Evolutionary conservation across 345 rosid species (phyloP).

Genomic region (Sonneratia alba): DNA sequence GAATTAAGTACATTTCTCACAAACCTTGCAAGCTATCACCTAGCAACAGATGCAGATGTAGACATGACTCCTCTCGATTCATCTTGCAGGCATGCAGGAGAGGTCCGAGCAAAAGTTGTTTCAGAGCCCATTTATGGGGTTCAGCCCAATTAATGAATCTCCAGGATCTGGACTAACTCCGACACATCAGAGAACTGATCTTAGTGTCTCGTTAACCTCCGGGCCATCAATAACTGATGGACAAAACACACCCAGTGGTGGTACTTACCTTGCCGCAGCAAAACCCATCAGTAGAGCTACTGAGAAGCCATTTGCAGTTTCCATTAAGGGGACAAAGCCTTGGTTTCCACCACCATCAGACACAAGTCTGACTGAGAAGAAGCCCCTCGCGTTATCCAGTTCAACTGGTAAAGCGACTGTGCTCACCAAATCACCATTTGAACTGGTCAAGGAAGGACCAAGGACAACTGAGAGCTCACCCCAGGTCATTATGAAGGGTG

Average conservation of each 20-base stretch:
- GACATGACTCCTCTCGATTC: constrained; percentile 10
- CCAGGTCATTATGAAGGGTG: too few species aligned
- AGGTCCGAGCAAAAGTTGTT: constrained; percentile 25
- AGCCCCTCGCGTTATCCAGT: too few species aligned
- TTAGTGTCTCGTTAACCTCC: constrained; percentile 24
- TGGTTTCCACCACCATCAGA: too few species aligned
- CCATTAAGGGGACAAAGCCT: too few species aligned
- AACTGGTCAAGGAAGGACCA: too few species aligned
- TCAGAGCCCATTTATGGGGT: constrained; percentile 28
- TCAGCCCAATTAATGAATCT: constrained; percentile 27
- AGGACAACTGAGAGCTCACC: too few species aligned
- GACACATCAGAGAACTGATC: constrained; percentile 23
- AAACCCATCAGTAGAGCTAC: constrained; percentile 16
- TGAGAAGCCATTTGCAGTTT: constrained; percentile 24
- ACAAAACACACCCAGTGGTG: constrained; percentile 20
- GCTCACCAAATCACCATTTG: too few species aligned
- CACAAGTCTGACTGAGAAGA: too few species aligned
- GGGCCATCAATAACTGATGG: constrained; percentile 15
- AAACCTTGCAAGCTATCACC: background rate
- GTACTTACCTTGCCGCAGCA: constrained; percentile 20
- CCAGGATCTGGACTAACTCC: constrained; percentile 19
- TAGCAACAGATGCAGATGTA: constrained; percentile 15
- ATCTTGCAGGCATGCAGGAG: constrained; percentile 32
- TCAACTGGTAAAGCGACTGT: too few species aligned
- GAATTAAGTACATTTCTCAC: background rate